phyloP scores from a whole-genome alignment of 257 asterid genomes.

The Verbena officinalis region DNA sequence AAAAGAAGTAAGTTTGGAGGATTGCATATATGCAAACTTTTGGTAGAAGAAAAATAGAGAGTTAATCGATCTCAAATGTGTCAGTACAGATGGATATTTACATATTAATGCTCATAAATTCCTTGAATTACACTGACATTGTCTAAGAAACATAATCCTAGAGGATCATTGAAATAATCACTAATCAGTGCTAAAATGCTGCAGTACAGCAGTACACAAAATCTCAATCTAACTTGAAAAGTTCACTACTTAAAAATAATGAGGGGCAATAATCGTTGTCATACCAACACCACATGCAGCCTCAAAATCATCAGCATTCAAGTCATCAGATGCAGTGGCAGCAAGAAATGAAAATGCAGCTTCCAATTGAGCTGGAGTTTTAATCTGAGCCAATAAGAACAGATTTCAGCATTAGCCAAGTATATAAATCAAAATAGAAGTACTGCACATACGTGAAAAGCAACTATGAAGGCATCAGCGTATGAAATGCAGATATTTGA shows the following conservation, averaged over 20 bases:
- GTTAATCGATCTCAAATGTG: neutral
- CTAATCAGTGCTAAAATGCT: neutral
- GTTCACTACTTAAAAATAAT: neutral
- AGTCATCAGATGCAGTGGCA: conserved; percentile 45
- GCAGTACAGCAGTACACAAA: neutral
- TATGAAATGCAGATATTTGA: neutral
- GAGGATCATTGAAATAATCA: neutral
- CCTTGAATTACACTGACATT: neutral
- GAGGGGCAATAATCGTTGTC: neutral
- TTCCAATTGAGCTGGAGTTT: conserved; percentile 63
- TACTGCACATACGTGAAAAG: neutral
- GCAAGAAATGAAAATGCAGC: conserved; percentile 59
- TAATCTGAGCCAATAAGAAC: conserved; percentile 43
- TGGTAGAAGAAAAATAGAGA: neutral
- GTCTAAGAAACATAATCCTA: neutral
- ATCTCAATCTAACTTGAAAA: neutral
- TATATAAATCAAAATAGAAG: too few species aligned
- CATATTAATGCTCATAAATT: neutral
- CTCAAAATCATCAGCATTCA: conserved; percentile 52
- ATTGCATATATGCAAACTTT: neutral
- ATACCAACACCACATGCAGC: conserved; percentile 75
- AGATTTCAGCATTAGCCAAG: too few species aligned
- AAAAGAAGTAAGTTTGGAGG: neutral
- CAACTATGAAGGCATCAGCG: neutral
- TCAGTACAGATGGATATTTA: neutral